Base-by-base conservation (phyloP, 805 yeast genomes). In the Saccharomycopsis sp. region DNA sequence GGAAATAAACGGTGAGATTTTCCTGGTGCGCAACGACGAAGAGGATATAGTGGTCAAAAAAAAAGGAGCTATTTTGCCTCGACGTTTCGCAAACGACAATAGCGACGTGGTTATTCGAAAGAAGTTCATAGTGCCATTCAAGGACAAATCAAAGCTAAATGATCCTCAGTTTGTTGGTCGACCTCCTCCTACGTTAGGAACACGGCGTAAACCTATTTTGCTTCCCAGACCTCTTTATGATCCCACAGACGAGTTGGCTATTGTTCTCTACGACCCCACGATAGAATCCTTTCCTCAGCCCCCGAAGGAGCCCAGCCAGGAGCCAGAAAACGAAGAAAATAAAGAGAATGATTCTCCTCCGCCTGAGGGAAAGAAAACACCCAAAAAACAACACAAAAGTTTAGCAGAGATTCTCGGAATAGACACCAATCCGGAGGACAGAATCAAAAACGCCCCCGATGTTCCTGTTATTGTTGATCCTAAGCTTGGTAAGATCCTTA, bases 381-480 rank as follows among this genome's bases (percentile, higher is more conserved):
- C 37, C 12, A 66, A 62, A 57, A 75, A 72, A 61, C 70, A 76
- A 59, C 89, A 88, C 64, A 85, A 82, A 65, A 79, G 92, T 0
- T 70, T 92, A 53, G 87, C 85, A 7, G 97, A 91, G 60, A 80
- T 94, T 34, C 74, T 94, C 48, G 97, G 97, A 0, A 83, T 89
- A 21, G 73, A 79, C 3, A 75, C 73, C 47, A 73, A 75, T 44
- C 79, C 83, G 0, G 77, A 77, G 55, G 83, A 79, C 24, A 74
- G 71, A 34, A 70, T 65, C 52, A 75, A 73, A 60, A 82, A 78
- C 62, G 84, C 81, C 63, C 89, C 96, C 0, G 85, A 89, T 66
- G 97, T 94, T 7, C 96, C 99, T 0, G 98, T 94, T 5, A 97
- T 94, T 0, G 87, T 94, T 52, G 99, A 94, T 69, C 99, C 99